Percentiles rank a stretch among this genome's conserved stretches.
Evolutionary conservation across 257 asterid species (phyloP).

Genomic region (Schizonepeta tenuifolia): DNA sequence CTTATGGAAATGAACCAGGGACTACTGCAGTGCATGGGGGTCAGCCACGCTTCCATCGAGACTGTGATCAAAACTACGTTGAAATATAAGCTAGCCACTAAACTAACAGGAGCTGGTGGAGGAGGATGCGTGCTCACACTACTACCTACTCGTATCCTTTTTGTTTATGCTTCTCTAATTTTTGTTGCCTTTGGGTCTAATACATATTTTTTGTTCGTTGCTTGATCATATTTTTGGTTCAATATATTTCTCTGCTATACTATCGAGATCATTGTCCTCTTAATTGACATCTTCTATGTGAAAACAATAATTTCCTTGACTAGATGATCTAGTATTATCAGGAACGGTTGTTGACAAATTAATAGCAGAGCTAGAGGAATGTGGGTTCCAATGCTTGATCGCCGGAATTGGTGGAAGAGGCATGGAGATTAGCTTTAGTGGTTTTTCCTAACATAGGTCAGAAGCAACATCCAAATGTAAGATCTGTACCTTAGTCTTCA

Average conservation of each 20-base stretch:
- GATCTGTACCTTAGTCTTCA: conserved; percentile 33
- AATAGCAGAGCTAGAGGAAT: conserved; percentile 68
- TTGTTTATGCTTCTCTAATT: conserved; percentile 19
- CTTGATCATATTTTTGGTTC: conserved; percentile 6
- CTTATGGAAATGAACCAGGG: conserved; percentile 98
- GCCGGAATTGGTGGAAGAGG: conserved; percentile 96
- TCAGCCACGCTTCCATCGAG: conserved; percentile 89
- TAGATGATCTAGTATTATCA: conserved; percentile 60
- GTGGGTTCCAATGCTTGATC: conserved; percentile 78
- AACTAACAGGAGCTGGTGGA: conserved; percentile 99
- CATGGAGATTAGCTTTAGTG: conserved; percentile 70
- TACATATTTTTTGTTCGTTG: not conserved
- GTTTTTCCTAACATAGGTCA: conserved; percentile 48
- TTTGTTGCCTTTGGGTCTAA: not conserved
- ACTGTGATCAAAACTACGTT: conserved; percentile 73
- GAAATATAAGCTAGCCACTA: conserved; percentile 79
- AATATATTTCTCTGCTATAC: conserved; percentile 13
- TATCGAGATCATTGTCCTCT: not conserved
- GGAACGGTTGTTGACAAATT: conserved; percentile 79
- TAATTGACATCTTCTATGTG: not conserved
- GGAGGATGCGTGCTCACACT: conserved; percentile 98
- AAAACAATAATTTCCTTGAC: conserved; percentile 50
- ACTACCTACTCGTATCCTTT: conserved; percentile 88
- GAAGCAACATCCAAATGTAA: conserved; percentile 32
- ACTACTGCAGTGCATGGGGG: conserved; percentile 93